Evolutionary conservation across 495 filamentous ascomycete species (phyloP).

Genomic region (Penicillium pancosmium): DNA sequence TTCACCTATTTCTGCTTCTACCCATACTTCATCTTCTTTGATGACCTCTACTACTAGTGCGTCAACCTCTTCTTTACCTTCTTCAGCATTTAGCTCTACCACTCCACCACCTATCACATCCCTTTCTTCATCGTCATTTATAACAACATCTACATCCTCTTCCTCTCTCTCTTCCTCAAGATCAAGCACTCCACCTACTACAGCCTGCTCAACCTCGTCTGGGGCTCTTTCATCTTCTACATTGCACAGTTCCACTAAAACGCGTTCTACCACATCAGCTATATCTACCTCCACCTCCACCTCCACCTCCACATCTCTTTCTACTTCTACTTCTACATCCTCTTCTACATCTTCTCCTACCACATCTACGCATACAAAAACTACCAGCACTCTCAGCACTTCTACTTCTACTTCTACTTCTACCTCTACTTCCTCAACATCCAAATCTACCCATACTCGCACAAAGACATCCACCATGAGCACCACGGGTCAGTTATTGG

Average conservation of each 20-base stretch:
- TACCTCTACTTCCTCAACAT: neutral
- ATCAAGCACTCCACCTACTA: conserved; percentile 7
- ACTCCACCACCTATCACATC: conserved; percentile 8
- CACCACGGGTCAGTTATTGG: conserved; percentile 5
- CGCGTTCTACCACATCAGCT: neutral
- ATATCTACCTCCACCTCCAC: conserved; percentile 14
- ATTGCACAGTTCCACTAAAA: conserved; percentile 11
- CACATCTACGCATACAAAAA: conserved; percentile 6
- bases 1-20: conserved; percentile 26
- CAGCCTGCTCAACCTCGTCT: conserved; percentile 8
- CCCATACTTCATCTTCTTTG: conserved; percentile 28
- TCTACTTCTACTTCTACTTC: conserved; percentile 1
- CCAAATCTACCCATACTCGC: neutral
- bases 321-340: conserved; percentile 3
- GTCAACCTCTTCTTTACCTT: conserved; percentile 16
- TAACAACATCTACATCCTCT: conserved; percentile 13
- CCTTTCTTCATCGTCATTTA: conserved; percentile 6
- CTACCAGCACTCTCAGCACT: conserved; percentile 4
- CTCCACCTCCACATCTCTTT: conserved; percentile 3
- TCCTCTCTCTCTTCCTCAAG: conserved; percentile 8
- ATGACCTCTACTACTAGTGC: conserved; percentile 21
- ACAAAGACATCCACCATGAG: conserved; percentile 2
- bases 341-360: conserved; percentile 4
- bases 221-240: conserved; percentile 7
- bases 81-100: conserved; percentile 3